Conservation (phyloP, 352 stramenopile species). For the Globisporangium camurandrum region DNA sequence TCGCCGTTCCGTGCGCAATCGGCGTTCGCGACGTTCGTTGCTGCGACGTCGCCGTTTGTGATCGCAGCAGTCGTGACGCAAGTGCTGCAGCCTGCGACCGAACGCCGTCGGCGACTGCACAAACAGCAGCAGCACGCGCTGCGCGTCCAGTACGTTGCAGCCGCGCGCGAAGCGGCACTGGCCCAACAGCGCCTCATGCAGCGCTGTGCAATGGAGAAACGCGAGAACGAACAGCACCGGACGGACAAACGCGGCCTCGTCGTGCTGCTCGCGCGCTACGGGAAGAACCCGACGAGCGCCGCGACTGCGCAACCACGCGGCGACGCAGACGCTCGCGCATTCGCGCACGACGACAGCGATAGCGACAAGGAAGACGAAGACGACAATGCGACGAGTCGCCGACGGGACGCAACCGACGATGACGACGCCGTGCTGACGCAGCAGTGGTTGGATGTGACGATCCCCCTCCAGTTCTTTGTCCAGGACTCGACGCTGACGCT, state of each 20-base stretch:
- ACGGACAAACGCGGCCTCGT: conserved; percentile 47
- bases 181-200: conserved; percentile 75
- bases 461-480: conserved; percentile 78
- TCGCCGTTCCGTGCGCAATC: conserved; percentile 61
- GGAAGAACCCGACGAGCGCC: conserved; percentile 57
- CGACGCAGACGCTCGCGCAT: conserved; percentile 14
- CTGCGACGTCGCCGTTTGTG: conserved; percentile 63
- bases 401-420: conserved; percentile 7
- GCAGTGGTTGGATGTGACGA: conserved; percentile 70
- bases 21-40: conserved; percentile 67
- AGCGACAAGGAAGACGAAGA: conserved; percentile 17
- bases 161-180: conserved; percentile 38
- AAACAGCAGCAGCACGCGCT: conserved; percentile 33
- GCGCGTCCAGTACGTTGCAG: conserved; percentile 50
- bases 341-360: conserved; percentile 9
- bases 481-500: conserved; percentile 57
- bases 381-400: conserved; percentile 11
- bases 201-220: conserved; percentile 53
- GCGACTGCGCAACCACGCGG: conserved; percentile 26
- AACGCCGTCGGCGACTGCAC: conserved; percentile 45
- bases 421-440: conserved; percentile 19
- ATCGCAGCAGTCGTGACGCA: conserved; percentile 57
- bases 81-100: conserved; percentile 56
- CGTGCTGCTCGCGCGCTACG: conserved; percentile 68
- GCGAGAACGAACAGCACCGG: conserved; percentile 32